Base-by-base conservation (phyloP, 1,284 basidiomycete species). In the Cutaneotrichosporon dermatis region DNA sequence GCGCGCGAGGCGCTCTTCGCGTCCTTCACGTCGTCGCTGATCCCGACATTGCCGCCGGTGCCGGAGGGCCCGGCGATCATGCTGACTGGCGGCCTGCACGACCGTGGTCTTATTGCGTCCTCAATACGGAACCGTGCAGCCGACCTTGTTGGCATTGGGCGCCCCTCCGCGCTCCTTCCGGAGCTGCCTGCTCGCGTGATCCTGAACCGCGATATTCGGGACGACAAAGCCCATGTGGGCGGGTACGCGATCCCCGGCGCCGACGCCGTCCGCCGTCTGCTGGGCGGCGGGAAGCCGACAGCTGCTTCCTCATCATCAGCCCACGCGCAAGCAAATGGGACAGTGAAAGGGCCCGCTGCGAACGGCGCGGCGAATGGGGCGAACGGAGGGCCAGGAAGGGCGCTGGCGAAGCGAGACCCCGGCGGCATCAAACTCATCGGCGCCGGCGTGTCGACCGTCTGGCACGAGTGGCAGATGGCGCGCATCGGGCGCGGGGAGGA, bases 391-490 rank as follows among this genome's bases (percentile, higher is more conserved):
- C 25, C 25, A 25, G 25, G 25, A 25, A 25, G 25, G 25, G 25
- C 25, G 25, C 25, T 25, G 25, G 25, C 25, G 9, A 10, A 39
- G 9, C 39, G 50, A 12, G 50, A 40, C 7, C 37, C 33, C 6
- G 42, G 48, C 2, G 68, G 68, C 0, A 69, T 76, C 39, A 70
- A 70, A 40, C 63, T 76, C 42, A 67, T 76, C 9, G 75, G 75
- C 33, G 75, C 74, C 4, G 68, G 70, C 2, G 63, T 76, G 1
- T 69, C 67, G 8, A 76, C 74, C 2, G 61, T 72, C 15, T 76
- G 75, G 75, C 74, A 76, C 57, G 73, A 75, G 64, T 76, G 74
- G 75, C 75, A 76, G 62, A 60, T 76, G 56, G 66, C 63, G 11
- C 59, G 73, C 8, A 63, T 76, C 2, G 73, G 69, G 16, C 57